A percentile compares a stretch with the other conserved stretches of the same genome.
Evolutionary conservation across 1,284 basidiomycete species (phyloP).

Genomic region (Tilletiaria anomala): DNA sequence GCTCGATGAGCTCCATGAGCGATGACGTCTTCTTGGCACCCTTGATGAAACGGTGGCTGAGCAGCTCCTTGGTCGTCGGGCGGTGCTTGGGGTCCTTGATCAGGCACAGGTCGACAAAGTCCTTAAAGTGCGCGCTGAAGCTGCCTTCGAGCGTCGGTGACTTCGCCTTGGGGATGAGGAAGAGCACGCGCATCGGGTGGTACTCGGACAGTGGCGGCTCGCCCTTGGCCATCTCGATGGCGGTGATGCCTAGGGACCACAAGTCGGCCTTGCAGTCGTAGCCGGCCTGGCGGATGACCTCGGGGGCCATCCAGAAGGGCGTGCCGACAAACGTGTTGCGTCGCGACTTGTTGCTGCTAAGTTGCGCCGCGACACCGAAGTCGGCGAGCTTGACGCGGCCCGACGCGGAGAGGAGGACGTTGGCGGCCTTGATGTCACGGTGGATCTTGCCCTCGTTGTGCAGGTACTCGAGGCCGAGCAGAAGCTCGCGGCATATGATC

Average conservation of each 20-base stretch:
- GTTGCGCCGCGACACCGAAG: slow-evolving; percentile 85
- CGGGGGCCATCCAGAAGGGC: slow-evolving; percentile 96
- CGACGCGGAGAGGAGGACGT: slow-evolving; percentile 72
- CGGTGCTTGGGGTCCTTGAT: slow-evolving; percentile 84
- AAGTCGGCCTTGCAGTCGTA: slow-evolving; percentile 43
- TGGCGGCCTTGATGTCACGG: slow-evolving; percentile 96
- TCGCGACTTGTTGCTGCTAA: slow-evolving; percentile 58
- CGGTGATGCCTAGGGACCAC: slow-evolving; percentile 43
- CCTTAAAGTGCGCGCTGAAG: slow-evolving; percentile 69
- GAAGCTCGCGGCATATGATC: slow-evolving; percentile 78
- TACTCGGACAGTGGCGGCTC: slow-evolving; percentile 44
- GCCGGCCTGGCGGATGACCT: slow-evolving; percentile 89
- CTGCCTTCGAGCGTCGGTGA: slow-evolving; percentile 74
- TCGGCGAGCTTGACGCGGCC: slow-evolving; percentile 95
- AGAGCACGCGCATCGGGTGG: slow-evolving; percentile 43
- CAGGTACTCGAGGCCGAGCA: slow-evolving; percentile 86
- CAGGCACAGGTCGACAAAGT: slow-evolving; percentile 77
- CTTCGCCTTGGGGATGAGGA: slow-evolving; percentile 50
- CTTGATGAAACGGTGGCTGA: slow-evolving; percentile 81
- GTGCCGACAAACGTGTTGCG: slow-evolving; percentile 83
- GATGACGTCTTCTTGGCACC: slow-evolving; percentile 60
- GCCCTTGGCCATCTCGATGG: slow-evolving; percentile 43
- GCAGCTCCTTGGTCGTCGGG: slow-evolving; percentile 73
- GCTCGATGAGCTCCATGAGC: slow-evolving; percentile 69
- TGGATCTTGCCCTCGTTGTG: slow-evolving; percentile 91